Conservation (phyloP, 805 yeast species). For the Allodekkera sacchari region DNA sequence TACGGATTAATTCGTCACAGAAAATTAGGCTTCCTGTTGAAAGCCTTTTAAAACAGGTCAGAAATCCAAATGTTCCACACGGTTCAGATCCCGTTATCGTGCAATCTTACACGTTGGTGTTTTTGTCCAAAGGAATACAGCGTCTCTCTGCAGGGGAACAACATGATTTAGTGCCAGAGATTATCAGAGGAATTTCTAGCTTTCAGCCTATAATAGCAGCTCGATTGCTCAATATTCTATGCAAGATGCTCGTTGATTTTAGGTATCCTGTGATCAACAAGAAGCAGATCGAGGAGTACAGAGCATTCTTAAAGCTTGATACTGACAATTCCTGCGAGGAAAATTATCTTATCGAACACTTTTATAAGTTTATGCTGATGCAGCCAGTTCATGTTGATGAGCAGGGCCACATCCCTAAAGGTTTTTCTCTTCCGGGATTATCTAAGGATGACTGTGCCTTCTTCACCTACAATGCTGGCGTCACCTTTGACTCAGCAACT, state of each 20-base stretch:
- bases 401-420: slow-evolving; percentile 33
- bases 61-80: slow-evolving; percentile 37
- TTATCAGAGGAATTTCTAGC: slow-evolving; percentile 37
- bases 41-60: slow-evolving; percentile 56
- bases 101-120: slow-evolving; percentile 53
- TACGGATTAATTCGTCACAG: slow-evolving; percentile 52
- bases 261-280: slow-evolving; percentile 40
- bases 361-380: slow-evolving; percentile 51
- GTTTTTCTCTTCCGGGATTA: slow-evolving; percentile 56
- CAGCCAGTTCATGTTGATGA: slow-evolving; percentile 33
- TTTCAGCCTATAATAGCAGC: slow-evolving; percentile 31
- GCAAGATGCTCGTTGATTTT: slow-evolving; percentile 46
- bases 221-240: slow-evolving; percentile 51
- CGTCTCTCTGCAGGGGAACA: slow-evolving; percentile 35
- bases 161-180: slow-evolving; percentile 34
- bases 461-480: slow-evolving; percentile 64
- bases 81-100: slow-evolving; percentile 42
- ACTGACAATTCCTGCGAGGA: slow-evolving; percentile 29
- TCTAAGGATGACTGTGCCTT: slow-evolving; percentile 47
- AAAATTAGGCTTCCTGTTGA: slow-evolving; percentile 54
- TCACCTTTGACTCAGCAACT: slow-evolving; percentile 41
- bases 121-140: slow-evolving; percentile 61
- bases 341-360: slow-evolving; percentile 34
- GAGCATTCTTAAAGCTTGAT: slow-evolving; percentile 29
- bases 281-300: slow-evolving; percentile 30